Percentiles rank a stretch among this genome's conserved stretches.
These are phyloP conservation scores for Nitzschia putrida DNA, from an alignment of 108 stramenopile genomes.

Conservation along the genomic window DNA sequence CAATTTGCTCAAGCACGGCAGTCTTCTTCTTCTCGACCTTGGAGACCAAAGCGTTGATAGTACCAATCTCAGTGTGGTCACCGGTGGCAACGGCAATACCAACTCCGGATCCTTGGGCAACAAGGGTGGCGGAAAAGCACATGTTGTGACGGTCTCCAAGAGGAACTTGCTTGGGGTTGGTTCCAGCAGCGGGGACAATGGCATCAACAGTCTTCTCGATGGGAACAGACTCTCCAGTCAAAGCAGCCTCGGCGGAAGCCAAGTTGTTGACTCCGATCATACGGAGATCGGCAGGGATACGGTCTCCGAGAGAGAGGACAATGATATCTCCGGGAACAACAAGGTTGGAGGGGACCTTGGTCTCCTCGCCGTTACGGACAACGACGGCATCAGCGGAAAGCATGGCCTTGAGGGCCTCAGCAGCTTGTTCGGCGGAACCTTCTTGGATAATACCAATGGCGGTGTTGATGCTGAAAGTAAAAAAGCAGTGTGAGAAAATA, in stretches of 20 bases:
- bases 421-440: slow-evolving; percentile 77
- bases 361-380: slow-evolving; percentile 64
- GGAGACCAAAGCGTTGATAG: slow-evolving; percentile 85
- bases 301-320: slow-evolving; percentile 72
- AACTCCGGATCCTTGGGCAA: slow-evolving; percentile 83
- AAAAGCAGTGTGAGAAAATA: background rate
- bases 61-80: slow-evolving; percentile 93
- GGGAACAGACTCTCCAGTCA: slow-evolving; percentile 93
- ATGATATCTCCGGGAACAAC: slow-evolving; percentile 82
- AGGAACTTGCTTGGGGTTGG: slow-evolving; percentile 59
- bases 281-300: slow-evolving; percentile 89
- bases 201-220: slow-evolving; percentile 75
- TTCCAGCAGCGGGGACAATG: slow-evolving; percentile 35
- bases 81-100: slow-evolving; percentile 85
- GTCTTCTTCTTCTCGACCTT: slow-evolving; percentile 86
- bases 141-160: slow-evolving; percentile 86
- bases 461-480: slow-evolving; percentile 58
- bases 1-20: slow-evolving; percentile 91
- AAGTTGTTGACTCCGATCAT: slow-evolving; percentile 75
- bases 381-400: slow-evolving; percentile 72
- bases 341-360: slow-evolving; percentile 62
- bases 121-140: slow-evolving; percentile 88
- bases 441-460: slow-evolving; percentile 84
- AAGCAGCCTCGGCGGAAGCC: slow-evolving; percentile 79
- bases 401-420: slow-evolving; percentile 82